Percentiles rank a stretch among this genome's conserved stretches.
Evolutionary conservation across 768 basidiomycete species (phyloP).

Genomic region (Lentinula detonsa): DNA sequence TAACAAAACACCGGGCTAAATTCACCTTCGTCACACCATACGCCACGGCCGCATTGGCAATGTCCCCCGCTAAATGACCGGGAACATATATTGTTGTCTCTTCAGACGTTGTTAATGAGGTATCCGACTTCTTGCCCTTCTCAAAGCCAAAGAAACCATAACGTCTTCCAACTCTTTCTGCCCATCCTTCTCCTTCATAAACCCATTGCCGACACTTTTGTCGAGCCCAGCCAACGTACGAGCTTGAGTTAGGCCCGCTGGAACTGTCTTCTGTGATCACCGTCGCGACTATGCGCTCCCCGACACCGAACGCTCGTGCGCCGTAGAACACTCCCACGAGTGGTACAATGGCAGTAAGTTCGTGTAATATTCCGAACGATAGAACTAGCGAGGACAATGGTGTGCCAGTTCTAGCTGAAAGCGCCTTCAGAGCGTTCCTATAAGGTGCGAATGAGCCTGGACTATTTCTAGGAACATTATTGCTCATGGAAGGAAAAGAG

Average conservation of each 20-base stretch:
- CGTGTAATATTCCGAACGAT: slow-evolving; percentile 82
- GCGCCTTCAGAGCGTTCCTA: slow-evolving; percentile 45
- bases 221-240: slow-evolving; percentile 32
- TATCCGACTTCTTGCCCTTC: slow-evolving; percentile 29
- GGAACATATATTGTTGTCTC: slow-evolving; percentile 19
- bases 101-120: slow-evolving; percentile 15
- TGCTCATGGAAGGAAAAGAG: not conserved
- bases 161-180: slow-evolving; percentile 60
- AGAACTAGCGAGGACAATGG: slow-evolving; percentile 71
- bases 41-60: slow-evolving; percentile 78
- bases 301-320: slow-evolving; percentile 61
- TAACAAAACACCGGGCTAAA: not conserved
- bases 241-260: slow-evolving; percentile 8
- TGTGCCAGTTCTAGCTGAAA: slow-evolving; percentile 67
- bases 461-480: not conserved
- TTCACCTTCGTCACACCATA: slow-evolving; percentile 74
- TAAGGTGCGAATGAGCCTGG: slow-evolving; percentile 21
- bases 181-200: slow-evolving; percentile 72
- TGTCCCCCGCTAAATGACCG: slow-evolving; percentile 58
- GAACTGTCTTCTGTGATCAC: slow-evolving; percentile 12
- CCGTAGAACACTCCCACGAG: slow-evolving; percentile 69
- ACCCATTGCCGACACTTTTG: slow-evolving; percentile 52
- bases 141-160: slow-evolving; percentile 82
- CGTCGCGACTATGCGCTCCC: slow-evolving; percentile 50
- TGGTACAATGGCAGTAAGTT: slow-evolving; percentile 76